Base-by-base conservation (phyloP, 805 yeast genomes). In the Suhomyces faveliae region DNA sequence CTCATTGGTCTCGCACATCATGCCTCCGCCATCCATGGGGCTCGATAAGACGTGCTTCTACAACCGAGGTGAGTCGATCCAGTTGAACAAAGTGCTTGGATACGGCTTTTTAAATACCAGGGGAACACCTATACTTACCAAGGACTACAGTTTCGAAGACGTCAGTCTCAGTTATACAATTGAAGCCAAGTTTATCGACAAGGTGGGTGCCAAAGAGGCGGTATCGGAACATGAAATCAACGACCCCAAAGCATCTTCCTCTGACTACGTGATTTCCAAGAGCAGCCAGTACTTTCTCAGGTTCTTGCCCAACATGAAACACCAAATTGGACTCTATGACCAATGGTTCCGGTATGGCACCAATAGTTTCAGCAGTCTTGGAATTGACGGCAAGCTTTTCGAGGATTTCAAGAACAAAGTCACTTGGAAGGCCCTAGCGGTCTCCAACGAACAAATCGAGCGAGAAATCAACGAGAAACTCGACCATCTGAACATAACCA, bases 131-230 rank as follows among this genome's bases (percentile, higher is more conserved):
- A 61, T 83, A 3, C 59, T 75, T 46, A 74, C 79, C 2, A 65
- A 63, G 10, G 87, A 83, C 62, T 62, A 71, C 39, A 56, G 71
- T 7, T 62, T 64, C 24, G 79, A 74, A 3, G 71, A 71, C 46
- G 49, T 76, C 21, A 77, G 82, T 35, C 62, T 81, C 12, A 66
- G 76, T 23, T 81, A 81, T 56, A 68, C 78, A 2, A 68, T 83
- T 15, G 81, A 77, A 49, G 80, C 81, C n/a, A 74, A 76, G 47
- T 66, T 81, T 40, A 77, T 82, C 22, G 85, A 83, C 43, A 68
- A 71, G 48, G 38, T 62, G 29, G 61, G 66, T 46, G 63, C 65
- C 1, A 48, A 60, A 35, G 58, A 53, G 20, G 60, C 70, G 1
- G 51, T 71, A 1, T 61, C 64, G 12, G 65, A 68, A 10, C 55